Evolutionary conservation across 2,329 filamentous ascomycete genomes (phyloP), one percentile per base, ranked within the genome.

Genomic region (Fusarium austroafricanum): DNA sequence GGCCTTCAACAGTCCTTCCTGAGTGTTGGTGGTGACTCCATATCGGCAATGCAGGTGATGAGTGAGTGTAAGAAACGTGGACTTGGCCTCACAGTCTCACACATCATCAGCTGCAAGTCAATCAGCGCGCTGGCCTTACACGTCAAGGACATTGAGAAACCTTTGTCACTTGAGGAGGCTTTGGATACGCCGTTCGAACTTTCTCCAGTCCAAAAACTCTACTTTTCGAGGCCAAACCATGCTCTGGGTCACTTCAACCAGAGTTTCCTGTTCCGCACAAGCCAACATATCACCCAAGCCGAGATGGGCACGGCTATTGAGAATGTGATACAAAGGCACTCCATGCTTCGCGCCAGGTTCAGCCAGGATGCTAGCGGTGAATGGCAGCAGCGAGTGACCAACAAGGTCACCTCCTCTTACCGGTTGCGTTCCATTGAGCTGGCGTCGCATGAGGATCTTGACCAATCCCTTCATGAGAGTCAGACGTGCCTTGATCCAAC

Each of bases 11-110:
- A 64, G 8, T 75, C 76, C 38, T 82, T 83, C 63, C 68, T 82
- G 21, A 71, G 72, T 17, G 68, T 81, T 2, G 81, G 81, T 2
- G 81, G 81, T 7, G 81, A 83, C 52, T 82, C 81, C 5, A 81
- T 83, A 38, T 75, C 73, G 0, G 79, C 81, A 4, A 83, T 83
- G 77, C 74, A 76, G 10, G 73, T 80, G 1, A 76, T 77, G 47
- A 80, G 84, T 10, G 71, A 75, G 44, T 76, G 75, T 21, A 74
- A 71, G 49, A 72, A 75, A 28, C 71, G 69, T 0, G 71, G 70
- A 0, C 55, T 79, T 1, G 67, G 67, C 5, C 44, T 78, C 9
- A 62, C 70, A 0, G 77, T 79, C 12, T 72, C 71, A 10, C 61
- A 76, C 28, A 70, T 77, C 38, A 72, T 76, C 26, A 52, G 59